These are phyloP conservation scores for Fistulinella staudtii DNA, from an alignment of 1,284 basidiomycete genomes.

Conservation along the genomic window DNA sequence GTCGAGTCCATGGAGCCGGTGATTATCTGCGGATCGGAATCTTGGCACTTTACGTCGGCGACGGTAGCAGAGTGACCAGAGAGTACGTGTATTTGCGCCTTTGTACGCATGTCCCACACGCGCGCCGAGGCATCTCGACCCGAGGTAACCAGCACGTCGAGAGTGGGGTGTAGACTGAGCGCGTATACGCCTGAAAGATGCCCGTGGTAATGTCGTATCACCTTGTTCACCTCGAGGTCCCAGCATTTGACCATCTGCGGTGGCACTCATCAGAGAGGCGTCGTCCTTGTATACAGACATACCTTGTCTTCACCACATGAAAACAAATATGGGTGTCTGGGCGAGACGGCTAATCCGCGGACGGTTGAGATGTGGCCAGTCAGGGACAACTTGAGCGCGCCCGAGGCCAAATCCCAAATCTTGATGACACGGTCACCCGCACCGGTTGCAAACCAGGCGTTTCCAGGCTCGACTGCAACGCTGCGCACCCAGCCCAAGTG, in stretches of 20 bases:
- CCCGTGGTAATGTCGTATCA: slow-evolving; percentile 97
- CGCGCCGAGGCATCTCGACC: slow-evolving; percentile 95
- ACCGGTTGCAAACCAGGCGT: slow-evolving; percentile 98
- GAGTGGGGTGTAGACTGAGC: slow-evolving; percentile 87
- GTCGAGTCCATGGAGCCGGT: slow-evolving; percentile 99
- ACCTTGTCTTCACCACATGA: slow-evolving; percentile 98
- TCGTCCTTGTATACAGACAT: slow-evolving; percentile 15
- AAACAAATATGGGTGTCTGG: slow-evolving; percentile 95
- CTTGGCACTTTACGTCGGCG: slow-evolving; percentile 92
- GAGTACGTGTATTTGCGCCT: slow-evolving; percentile 92
- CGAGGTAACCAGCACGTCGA: slow-evolving; percentile 92
- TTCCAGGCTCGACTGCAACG: slow-evolving; percentile 94
- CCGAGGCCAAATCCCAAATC: slow-evolving; percentile 98
- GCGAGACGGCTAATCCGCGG: slow-evolving; percentile 87
- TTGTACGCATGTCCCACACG: slow-evolving; percentile 99
- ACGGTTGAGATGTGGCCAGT: slow-evolving; percentile 99
- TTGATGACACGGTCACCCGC: slow-evolving; percentile 98
- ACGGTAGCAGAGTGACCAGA: slow-evolving; percentile 93
- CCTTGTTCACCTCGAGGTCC: slow-evolving; percentile 98
- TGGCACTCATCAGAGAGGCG: too few relatives aligned
- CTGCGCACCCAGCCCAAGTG: slow-evolving; percentile 99
- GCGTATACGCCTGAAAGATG: slow-evolving; percentile 96
- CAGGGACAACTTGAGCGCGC: slow-evolving; percentile 91
- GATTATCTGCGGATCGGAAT: slow-evolving; percentile 95
- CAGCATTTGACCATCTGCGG: slow-evolving; percentile 97